Evolutionary conservation across 2,329 filamentous ascomycete species (phyloP), one percentile per base, ranked within the genome.

Genomic region (Lomentospora prolificans): DNA sequence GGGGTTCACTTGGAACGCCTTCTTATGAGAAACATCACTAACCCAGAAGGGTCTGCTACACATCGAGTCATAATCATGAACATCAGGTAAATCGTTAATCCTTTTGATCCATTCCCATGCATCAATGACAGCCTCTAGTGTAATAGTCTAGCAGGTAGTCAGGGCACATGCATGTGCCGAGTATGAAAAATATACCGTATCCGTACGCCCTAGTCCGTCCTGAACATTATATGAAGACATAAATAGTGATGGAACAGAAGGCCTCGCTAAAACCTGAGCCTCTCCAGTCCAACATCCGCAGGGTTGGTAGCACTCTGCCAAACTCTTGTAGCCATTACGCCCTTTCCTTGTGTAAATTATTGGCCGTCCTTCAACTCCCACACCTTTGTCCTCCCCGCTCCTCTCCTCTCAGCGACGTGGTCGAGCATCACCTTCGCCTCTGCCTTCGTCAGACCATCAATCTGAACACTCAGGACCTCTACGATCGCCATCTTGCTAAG

Each of bases 341-440:
- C n/a, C n/a, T n/a, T n/a, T n/a, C n/a, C 30, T 33, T 33, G 7
- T 12, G 12, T 17, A 19, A 44, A 17, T 44, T 17, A 46, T 19
- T 72, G 69, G 3, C 69, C 70, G n/a, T 69, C 65, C 61, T 68
- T 70, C 51, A 74, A 60, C 9, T 64, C 64, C 71, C 71, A 73
- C 53, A 70, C 66, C 60, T 72, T 73, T 27, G 59, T 56, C 17
- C 68, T 64, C 2, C 70, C 70, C 24, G 63, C 55, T 2, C 70
- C 71, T 53, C 65, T 68, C 41, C 46, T 73, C 61, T 71, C 70
- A 2, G 71, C 71, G 33, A 74, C 66, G 46, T 65, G 55, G 55
- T 73, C 71, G 27, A 74, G 58, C 1, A 70, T 73, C 28, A 73
- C 72, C 65, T 72, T 73, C 19, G 73, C 71, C 57, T 74, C 70